Base-by-base conservation (phyloP, 2,329 filamentous ascomycete genomes). In the Myrmaecium sp. region DNA sequence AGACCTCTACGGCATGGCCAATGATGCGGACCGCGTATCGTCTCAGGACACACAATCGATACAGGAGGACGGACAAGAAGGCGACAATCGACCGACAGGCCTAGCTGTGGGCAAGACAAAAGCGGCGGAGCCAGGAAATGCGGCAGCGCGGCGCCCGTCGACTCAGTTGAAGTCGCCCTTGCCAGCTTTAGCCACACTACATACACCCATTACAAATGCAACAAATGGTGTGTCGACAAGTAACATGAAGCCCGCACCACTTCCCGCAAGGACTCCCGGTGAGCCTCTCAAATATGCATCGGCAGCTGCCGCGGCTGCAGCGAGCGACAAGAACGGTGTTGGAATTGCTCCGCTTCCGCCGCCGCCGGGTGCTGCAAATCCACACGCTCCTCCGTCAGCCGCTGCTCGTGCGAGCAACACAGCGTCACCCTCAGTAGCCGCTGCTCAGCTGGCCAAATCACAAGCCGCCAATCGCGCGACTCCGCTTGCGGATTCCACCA, bases 231-330 rank as follows among this genome's bases (percentile, higher is more conserved):
- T 64, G 26, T 57, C 65, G 30, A 63, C 62, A 28, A 63, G 62
- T 28, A 58, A 64, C 28, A 95, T 95, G 86, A 98, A 95, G 59
- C 86, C 89, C 8, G 89, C 89, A 11, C 74, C 82, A 11, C 57
- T 84, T 41, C 89, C 89, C 1, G 73, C 79, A 32, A 71, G 86
- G 49, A 74, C 80, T 5, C 78, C 82, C 4, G 83, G 83, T 25
- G 86, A 95, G 50, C 81, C 79, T 2, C 62, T 98, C 38, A 95
- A 95, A 55, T 98, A 98, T 49, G 89, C 89, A 23, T 95, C 89
- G 19, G 89, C 89, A 0, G 89, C 89, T 0, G 89, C 89, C 0
- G 89, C 89, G 0, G 89, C 86, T 0, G 86, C 89, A 1, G 82
- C 84, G 23, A 83, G 72, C 49, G 83, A 93, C 55, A 84, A 81